Percentiles rank a stretch among this genome's conserved stretches.
These are phyloP conservation scores for Plasmodium coatneyi DNA, from an alignment of 169 alveolate species.

Conservation along the genomic window DNA sequence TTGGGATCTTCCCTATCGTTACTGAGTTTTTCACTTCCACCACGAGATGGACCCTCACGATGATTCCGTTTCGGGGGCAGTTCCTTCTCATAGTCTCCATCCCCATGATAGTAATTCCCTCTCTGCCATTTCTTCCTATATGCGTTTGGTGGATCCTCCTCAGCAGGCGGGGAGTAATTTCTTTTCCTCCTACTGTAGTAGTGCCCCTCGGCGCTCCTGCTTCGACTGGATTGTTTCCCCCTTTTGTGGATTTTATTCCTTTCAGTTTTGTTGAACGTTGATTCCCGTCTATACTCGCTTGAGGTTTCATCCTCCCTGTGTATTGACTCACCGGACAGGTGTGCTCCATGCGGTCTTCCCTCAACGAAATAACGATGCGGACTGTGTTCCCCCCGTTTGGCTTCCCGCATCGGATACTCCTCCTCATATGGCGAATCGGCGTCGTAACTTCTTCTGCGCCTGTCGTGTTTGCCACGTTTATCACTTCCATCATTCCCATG, in stretches of 20 bases:
- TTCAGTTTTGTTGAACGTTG: background rate
- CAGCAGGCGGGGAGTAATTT: background rate
- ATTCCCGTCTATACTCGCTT: background rate
- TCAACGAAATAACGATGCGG: background rate
- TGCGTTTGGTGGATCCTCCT: background rate
- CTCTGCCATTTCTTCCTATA: background rate
- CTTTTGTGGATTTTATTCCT: background rate
- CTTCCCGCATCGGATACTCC: background rate
- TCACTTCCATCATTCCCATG: background rate
- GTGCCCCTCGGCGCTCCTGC: background rate
- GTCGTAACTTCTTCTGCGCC: background rate
- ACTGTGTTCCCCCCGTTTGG: background rate
- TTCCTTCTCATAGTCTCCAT: background rate
- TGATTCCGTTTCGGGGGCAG: background rate
- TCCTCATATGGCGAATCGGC: background rate
- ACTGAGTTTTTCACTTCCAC: background rate
- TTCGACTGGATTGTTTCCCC: background rate
- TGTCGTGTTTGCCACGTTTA: background rate
- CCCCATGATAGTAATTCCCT: background rate
- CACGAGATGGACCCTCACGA: background rate
- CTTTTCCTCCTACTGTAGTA: background rate
- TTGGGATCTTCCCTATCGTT: constrained; percentile 1
- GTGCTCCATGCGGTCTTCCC: background rate
- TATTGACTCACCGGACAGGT: background rate
- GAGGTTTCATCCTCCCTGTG: background rate